phyloP scores from a whole-genome alignment of 371 early-diverging fungal genomes.

The Batrachochytrium dendrobatidis region DNA sequence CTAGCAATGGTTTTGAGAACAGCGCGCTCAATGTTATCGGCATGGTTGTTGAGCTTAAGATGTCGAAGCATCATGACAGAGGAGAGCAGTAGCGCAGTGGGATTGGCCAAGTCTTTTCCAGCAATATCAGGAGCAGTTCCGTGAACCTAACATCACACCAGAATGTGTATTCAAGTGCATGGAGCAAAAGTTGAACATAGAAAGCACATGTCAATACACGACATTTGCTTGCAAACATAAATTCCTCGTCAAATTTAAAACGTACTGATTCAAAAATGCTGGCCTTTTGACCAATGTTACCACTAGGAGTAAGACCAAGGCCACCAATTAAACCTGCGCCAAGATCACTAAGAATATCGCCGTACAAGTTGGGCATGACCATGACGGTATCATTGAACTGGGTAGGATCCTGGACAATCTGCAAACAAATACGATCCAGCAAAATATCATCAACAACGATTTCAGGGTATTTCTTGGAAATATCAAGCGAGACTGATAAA shows the following conservation, averaged over 20 bases:
- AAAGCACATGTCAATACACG: not conserved
- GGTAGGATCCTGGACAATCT: slow-evolving; percentile 92
- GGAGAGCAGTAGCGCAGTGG: slow-evolving; percentile 86
- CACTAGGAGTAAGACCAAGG: slow-evolving; percentile 94
- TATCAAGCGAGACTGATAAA: slow-evolving; percentile 85
- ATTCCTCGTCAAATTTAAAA: not conserved
- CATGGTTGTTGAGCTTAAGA: slow-evolving; percentile 75
- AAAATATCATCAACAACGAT: slow-evolving; percentile 86
- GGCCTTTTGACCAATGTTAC: slow-evolving; percentile 96
- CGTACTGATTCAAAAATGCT: slow-evolving; percentile 90
- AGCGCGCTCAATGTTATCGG: slow-evolving; percentile 79
- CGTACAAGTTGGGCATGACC: slow-evolving; percentile 99
- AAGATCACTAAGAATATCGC: slow-evolving; percentile 96
- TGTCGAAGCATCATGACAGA: slow-evolving; percentile 97
- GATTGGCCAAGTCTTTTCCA: slow-evolving; percentile 85
- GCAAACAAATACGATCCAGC: slow-evolving; percentile 89
- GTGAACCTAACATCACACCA: slow-evolving; percentile 57
- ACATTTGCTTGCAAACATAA: not conserved
- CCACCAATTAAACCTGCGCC: slow-evolving; percentile 98
- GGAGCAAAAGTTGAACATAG: not conserved
- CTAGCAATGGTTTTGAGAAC: slow-evolving; percentile 91
- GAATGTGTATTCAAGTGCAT: not conserved
- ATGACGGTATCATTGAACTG: slow-evolving; percentile 87
- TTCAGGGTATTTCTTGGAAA: slow-evolving; percentile 85
- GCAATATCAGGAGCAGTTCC: slow-evolving; percentile 99